phyloP scores from a whole-genome alignment of 2,329 filamentous ascomycete genomes.

The Stagonosporopsis rhizophila region DNA sequence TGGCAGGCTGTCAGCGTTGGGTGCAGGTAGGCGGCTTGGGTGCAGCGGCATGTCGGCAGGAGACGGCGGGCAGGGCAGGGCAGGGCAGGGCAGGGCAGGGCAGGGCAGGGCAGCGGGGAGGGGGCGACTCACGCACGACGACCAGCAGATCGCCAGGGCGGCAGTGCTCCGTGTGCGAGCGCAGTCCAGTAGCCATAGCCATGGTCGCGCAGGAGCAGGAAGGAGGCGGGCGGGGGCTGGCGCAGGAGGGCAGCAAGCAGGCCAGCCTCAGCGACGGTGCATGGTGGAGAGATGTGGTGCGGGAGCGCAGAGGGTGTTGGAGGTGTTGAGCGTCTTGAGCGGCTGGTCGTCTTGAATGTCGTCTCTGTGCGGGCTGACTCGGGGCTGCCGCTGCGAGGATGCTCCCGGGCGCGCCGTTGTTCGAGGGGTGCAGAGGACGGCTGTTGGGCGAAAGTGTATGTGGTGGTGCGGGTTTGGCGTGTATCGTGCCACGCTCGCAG shows the following conservation, averaged over 20 bases:
- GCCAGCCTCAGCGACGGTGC: constrained; percentile 13
- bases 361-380: constrained; percentile 10
- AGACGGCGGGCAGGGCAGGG: not conserved
- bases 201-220: constrained; percentile 25
- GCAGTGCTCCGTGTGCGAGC: constrained; percentile 57
- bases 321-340: too few relatives aligned
- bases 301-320: too few relatives aligned
- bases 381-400: constrained; percentile 5
- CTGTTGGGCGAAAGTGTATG: constrained; percentile 7
- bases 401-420: constrained; percentile 14
- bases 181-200: constrained; percentile 30
- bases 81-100: not conserved
- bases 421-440: constrained; percentile 4
- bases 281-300: constrained; percentile 11
- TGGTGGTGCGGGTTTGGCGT: constrained; percentile 13
- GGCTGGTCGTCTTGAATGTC: too few relatives aligned
- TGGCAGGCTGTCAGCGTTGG: constrained; percentile 17
- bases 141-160: constrained; percentile 70
- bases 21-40: not conserved
- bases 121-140: constrained; percentile 70
- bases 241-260: not conserved
- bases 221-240: not conserved
- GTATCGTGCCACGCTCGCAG: constrained; percentile 2
- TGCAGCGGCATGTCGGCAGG: too few relatives aligned
- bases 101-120: not conserved